Base-by-base conservation (phyloP, 352 stramenopile species). In the Globisporangium radiosum region DNA sequence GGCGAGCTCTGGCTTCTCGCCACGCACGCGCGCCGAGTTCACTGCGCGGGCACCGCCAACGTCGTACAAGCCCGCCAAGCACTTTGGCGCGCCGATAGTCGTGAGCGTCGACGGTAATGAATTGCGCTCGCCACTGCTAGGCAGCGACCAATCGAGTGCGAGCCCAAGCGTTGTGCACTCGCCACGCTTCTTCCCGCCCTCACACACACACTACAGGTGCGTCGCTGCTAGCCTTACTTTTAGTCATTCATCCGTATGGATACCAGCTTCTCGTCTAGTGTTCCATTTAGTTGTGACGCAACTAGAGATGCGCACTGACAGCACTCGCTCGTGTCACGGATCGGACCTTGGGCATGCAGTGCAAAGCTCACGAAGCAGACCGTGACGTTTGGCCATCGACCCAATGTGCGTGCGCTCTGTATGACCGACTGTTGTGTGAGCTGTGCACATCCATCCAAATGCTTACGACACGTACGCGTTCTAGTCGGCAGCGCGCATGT, bases 351-450 rank as follows among this genome's bases (percentile, higher is more conserved):
- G 8, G 11, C n/a, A 38, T 11, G 57, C 63, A 81, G 71, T 39
- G 52, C 57, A 1, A 64, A 66, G n/a, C 58, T 78, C 43, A 72
- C 73, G 2, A 76, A 71, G 10, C 71, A 86, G 54, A 62, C 71
- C 15, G 69, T 85, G 59, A 84, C 74, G 0, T 94, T 94, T 52
- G 84, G 81, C 39, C 84, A 94, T 62, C 81, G 84, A 4, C 84
- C 80, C 38, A 63, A 57, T 14, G 13, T 59, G 38, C 52, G 42
- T 19, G 11, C 25, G 25, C 25, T 13, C 15, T 52, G 7, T 50
- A 37, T 8, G 33, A 39, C n/a, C 19, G 11, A 13, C 10, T 10
- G 50, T 8, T 54, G 15, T 44, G 33, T 36, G 37, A 47, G 3
- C 58, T 50, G 10, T 39, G 5, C 15, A 90, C 25, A 33, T 33